These are phyloP conservation scores for Citrus glauca DNA, from an alignment of 345 rosid genomes.

Conservation along the genomic window DNA sequence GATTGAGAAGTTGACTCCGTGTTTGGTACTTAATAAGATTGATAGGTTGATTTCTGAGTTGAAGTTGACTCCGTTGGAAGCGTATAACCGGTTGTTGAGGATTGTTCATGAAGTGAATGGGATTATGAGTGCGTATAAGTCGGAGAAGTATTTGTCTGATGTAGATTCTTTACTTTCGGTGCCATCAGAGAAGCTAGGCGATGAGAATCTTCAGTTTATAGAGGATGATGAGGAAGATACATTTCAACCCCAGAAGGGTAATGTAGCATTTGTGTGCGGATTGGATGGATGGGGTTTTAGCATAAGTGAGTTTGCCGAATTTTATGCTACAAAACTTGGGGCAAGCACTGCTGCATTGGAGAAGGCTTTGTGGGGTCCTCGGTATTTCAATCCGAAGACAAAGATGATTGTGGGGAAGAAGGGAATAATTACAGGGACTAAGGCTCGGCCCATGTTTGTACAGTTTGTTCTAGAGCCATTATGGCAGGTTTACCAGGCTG, in stretches of 20 bases:
- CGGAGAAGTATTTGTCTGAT: conserved; percentile 89
- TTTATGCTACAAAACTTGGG: conserved; percentile 81
- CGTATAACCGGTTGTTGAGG: conserved; percentile 68
- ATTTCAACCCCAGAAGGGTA: conserved; percentile 91
- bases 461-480: conserved; percentile 93
- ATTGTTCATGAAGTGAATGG: conserved; percentile 93
- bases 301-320: conserved; percentile 66
- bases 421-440: conserved; percentile 47
- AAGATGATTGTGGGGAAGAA: conserved; percentile 92
- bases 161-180: conserved; percentile 77
- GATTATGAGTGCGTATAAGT: conserved; percentile 76
- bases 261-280: conserved; percentile 86
- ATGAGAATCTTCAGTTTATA: conserved; percentile 58
- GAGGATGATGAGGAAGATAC: conserved; percentile 95
- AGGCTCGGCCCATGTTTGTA: conserved; percentile 89
- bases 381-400: conserved; percentile 60
- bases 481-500: conserved; percentile 85
- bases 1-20: conserved; percentile 90
- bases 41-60: conserved; percentile 88
- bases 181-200: conserved; percentile 41
- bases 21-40: conserved; percentile 90
- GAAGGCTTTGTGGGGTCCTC: conserved; percentile 91
- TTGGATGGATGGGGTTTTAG: conserved; percentile 95
- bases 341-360: conserved; percentile 57
- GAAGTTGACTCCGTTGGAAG: conserved; percentile 82